A percentile compares a stretch with the other conserved stretches of the same genome.
phyloP scores from a whole-genome alignment of 1,139 yeast species.

The Hyphopichia buzzinii region DNA sequence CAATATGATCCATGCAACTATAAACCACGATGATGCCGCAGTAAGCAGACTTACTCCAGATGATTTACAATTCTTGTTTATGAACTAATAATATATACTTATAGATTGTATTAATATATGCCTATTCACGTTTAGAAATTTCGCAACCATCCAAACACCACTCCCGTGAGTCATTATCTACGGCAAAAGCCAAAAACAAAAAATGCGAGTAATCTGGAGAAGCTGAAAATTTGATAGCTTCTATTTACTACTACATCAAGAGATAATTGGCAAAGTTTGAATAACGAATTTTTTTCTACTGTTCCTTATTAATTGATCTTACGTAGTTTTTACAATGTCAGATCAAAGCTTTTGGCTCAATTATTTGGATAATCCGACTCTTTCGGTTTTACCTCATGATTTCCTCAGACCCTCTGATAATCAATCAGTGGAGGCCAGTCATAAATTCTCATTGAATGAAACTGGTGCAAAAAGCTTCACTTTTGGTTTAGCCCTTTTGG shows the following conservation, averaged over 20 bases:
- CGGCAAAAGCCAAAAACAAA: not conserved
- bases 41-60: slow-evolving; percentile 85
- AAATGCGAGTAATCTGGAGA: not conserved
- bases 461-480: slow-evolving; percentile 34
- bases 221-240: not conserved
- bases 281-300: too few relatives aligned
- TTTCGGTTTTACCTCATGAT: slow-evolving; percentile 86
- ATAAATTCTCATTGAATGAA: slow-evolving; percentile 31
- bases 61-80: slow-evolving; percentile 90
- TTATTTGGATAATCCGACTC: slow-evolving; percentile 74
- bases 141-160: not conserved
- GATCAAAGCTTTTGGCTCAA: slow-evolving; percentile 56
- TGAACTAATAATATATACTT: too few relatives aligned
- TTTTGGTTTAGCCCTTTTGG: slow-evolving; percentile 65
- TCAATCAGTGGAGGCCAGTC: slow-evolving; percentile 62
- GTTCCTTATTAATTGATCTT: too few relatives aligned
- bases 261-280: too few relatives aligned
- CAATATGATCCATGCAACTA: slow-evolving; percentile 94
- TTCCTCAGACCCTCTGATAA: slow-evolving; percentile 76
- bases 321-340: slow-evolving; percentile 9
- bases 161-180: not conserved
- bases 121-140: too few relatives aligned
- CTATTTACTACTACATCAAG: too few relatives aligned
- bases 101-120: too few relatives aligned
- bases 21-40: slow-evolving; percentile 89